phyloP scores from a whole-genome alignment of 805 yeast species.

The Lipomyces chichibuensis region DNA sequence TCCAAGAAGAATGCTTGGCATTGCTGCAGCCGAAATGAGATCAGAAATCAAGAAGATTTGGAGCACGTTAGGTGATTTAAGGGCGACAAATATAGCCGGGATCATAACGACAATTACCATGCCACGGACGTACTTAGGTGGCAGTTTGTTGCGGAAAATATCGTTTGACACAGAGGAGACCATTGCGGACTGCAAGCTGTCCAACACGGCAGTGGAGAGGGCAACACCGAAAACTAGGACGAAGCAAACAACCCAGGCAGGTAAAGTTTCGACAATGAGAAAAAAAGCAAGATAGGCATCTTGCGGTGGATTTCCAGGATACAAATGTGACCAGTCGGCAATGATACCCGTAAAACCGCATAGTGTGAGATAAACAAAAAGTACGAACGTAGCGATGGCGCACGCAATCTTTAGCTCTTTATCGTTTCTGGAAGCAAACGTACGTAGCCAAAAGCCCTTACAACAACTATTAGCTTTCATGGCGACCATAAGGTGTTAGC shows the following conservation, averaged over 20 bases:
- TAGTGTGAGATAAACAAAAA: conserved; percentile 64
- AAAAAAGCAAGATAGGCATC: conserved; percentile 72
- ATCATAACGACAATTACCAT: conserved; percentile 76
- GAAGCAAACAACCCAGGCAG: conserved; percentile 84
- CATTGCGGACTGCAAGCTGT: conserved; percentile 84
- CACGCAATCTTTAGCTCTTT: conserved; percentile 76
- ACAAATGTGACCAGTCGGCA: conserved; percentile 86
- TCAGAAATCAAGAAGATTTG: conserved; percentile 91
- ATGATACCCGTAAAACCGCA: conserved; percentile 83
- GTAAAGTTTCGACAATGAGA: conserved; percentile 69
- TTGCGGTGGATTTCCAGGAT: conserved; percentile 52
- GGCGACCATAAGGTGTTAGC: neutral
- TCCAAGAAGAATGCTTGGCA: conserved; percentile 83
- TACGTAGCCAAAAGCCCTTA: conserved; percentile 85
- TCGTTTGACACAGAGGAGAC: conserved; percentile 89
- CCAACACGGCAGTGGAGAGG: conserved; percentile 86
- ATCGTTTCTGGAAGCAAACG: conserved; percentile 83
- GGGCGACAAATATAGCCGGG: conserved; percentile 85
- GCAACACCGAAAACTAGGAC: conserved; percentile 72
- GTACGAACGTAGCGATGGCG: conserved; percentile 69
- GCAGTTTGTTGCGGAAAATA: conserved; percentile 77
- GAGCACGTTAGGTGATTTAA: conserved; percentile 78
- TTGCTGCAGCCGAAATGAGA: conserved; percentile 80
- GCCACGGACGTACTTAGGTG: conserved; percentile 65
- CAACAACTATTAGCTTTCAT: neutral